Evolutionary conservation across 116 monocot species (phyloP), one percentile per base, ranked within the genome.

Genomic region (Trichopus zeylanicus): DNA sequence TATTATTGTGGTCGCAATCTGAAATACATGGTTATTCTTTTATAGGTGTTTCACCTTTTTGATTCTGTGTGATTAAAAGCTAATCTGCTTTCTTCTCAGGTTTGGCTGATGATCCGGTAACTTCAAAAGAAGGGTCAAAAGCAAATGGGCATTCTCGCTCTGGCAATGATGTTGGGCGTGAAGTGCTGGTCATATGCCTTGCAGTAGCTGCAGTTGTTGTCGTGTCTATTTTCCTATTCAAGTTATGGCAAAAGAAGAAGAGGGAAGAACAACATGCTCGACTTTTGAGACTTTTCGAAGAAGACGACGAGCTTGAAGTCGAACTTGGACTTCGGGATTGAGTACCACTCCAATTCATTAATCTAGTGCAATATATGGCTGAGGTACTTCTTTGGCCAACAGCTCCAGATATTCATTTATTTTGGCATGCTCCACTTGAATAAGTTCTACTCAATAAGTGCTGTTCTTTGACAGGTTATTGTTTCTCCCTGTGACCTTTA

Each of bases 281-380:
- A 23, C 77, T 88, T 19, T 54, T 83, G 51, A 88, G 72, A 64
- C 67, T 88, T 12, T 88, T 88, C 69, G 88, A 88, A 75, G 88
- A 88, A 61, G 88, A 88, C 58, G 88, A 83, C 70, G 88, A 88
- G 53, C 77, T 88, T 47, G 88, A 88, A 63, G 63, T 83, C 59
- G 83, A 83, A 64, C 88, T 88, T 39, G 88, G 88, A 20, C 83
- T 88, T 60, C 74, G 75, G 46, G 88, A 83, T 67, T 88, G 64
- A 83, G 48, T 68, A 59, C 19, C 38, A 53, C 54, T 4, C 31
- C 23, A 51, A 51, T 54, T 12, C 28, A 54, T 28, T 13, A 16
- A 54, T 27, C 16, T 3, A 29, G 4, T 26, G 26, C 18, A 27
- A 54, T 54, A 38, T 21, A 5, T 24, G 34, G 38, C 35, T 9